Conservation (phyloP, 2,329 filamentous ascomycete genomes). For the Neurospora sp. region DNA sequence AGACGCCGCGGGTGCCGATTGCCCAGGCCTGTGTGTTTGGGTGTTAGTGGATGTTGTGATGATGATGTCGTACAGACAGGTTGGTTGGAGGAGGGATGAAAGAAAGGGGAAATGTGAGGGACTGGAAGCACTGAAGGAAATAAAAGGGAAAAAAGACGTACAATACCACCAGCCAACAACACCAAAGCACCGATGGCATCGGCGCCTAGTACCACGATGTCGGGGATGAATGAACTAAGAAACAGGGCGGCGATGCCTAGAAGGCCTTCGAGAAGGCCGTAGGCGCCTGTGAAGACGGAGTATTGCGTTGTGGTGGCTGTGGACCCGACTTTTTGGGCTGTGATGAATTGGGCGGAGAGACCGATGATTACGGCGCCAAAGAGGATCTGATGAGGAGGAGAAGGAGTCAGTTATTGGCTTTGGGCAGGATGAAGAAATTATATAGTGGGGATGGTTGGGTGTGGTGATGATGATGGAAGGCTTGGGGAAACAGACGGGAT, state of each 20-base stretch:
- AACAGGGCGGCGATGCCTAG: constrained; percentile 5
- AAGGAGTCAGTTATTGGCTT: too few species aligned
- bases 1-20: constrained; percentile 5
- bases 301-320: constrained; percentile 14
- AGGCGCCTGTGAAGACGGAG: constrained; percentile 13
- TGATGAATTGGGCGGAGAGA: constrained; percentile 11
- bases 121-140: too few species aligned
- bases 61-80: too few species aligned
- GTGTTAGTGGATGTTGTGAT: too few species aligned
- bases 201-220: constrained; percentile 7
- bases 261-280: constrained; percentile 11
- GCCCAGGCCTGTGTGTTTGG: constrained; percentile 12
- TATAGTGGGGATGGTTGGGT: too few species aligned
- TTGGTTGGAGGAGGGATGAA: too few species aligned
- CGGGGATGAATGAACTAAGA: constrained; percentile 3
- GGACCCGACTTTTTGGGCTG: constrained; percentile 6
- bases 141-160: too few species aligned
- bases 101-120: too few species aligned
- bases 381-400: constrained; percentile 3
- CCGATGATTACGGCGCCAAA: constrained; percentile 9
- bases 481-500: too few species aligned
- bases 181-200: constrained; percentile 10
- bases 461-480: too few species aligned
- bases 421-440: too few species aligned
- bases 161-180: constrained; percentile 15